Base-by-base conservation (phyloP, 306 rosid genomes). In the Acacia melanoxylon region DNA sequence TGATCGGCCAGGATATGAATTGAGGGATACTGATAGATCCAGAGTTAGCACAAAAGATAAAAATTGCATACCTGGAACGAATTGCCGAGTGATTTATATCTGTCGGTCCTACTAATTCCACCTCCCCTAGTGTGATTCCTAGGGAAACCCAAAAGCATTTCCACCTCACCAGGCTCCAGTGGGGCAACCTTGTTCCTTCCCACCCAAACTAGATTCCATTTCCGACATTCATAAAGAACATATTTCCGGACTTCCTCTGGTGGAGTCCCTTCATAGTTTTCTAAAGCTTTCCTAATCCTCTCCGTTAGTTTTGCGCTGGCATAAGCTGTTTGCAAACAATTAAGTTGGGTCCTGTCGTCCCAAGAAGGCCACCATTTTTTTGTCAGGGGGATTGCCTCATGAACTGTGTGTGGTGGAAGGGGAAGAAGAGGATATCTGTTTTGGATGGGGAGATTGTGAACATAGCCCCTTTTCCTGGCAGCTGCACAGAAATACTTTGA, bases 161-260 rank as follows among this genome's bases (percentile, higher is more conserved):
- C 99, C 2, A 93, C 96, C 82, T 96, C 99, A 66, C 93, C 99
- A 3, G 94, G 91, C 84, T 96, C 99, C 19, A 95, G 88, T 0
- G 99, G 99, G 81, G 99, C 99, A 72, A 91, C 91, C 87, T 95
- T 95, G 58, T 93, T 95, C 85, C 89, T 91, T 67, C 98, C 99
- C n/a, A 95, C 99, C 99, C 99, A 95, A 33, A 95, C 96, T 72
- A 95, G 86, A 83, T 95, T 95, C 99, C 99, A 95, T 78, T 91
- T 95, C 69, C 98, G 88, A 54, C 99, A 95, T 79, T 95, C 88
- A 6, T 93, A 86, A 4, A 93, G 76, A 27, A 95, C 94, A 79
- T 71, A 89, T 75, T 89, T 91, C 22, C 89, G 94, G n/a, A 86
- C 86, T 10, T 29, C 10, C 12, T 67, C 77, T 19, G 98, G 91